Conservation (phyloP, 176 grass and related monocot genomes). For the Avena atlantica region DNA sequence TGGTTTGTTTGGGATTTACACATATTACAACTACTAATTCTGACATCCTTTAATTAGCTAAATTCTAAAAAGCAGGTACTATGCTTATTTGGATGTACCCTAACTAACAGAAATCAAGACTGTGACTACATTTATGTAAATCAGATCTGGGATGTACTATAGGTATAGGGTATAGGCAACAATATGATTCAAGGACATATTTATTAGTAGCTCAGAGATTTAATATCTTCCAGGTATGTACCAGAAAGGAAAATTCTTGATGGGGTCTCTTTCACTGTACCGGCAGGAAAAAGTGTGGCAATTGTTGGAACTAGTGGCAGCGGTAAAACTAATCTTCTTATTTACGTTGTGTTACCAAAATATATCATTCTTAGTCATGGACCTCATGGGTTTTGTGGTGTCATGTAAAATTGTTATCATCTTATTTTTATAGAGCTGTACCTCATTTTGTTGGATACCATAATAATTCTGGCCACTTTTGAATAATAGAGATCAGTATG, state of each 20-base stretch:
- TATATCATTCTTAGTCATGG: conserved; percentile 14
- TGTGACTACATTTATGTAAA: conserved; percentile 22
- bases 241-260: conserved; percentile 92
- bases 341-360: conserved; percentile 16
- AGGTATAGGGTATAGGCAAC: conserved; percentile 10
- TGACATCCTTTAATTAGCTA: background rate
- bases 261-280: conserved; percentile 85
- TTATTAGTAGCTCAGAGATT: conserved; percentile 39
- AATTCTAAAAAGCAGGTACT: conserved; percentile 21
- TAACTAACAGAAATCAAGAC: conserved; percentile 10
- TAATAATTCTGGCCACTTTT: conserved; percentile 12
- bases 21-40: background rate
- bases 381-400: conserved; percentile 11
- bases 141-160: conserved; percentile 26
- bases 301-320: conserved; percentile 99
- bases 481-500: conserved; percentile 12
- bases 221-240: conserved; percentile 80
- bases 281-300: conserved; percentile 87
- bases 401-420: conserved; percentile 6
- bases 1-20: conserved; percentile 9
- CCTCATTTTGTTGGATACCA: background rate
- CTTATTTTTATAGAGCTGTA: background rate
- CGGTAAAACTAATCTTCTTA: conserved; percentile 57
- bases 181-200: conserved; percentile 1
- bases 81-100: background rate